phyloP scores from a whole-genome alignment of 1,139 yeast genomes.

The Pichia sp. region DNA sequence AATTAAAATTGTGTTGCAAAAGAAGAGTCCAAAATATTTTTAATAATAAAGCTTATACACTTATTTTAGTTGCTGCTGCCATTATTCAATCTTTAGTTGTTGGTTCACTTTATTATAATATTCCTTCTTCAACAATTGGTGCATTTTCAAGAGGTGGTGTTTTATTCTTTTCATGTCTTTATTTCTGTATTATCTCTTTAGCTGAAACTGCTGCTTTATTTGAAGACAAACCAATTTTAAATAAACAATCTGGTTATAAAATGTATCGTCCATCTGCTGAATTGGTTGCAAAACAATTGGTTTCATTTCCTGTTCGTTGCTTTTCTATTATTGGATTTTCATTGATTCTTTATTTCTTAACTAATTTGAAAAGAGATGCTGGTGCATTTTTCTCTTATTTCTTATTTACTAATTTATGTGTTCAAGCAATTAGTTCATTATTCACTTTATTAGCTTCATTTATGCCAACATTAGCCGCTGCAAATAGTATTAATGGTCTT shows the following conservation, averaged over 20 bases:
- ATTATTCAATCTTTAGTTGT: slow-evolving; percentile 39
- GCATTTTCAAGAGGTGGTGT: slow-evolving; percentile 37
- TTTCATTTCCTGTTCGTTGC: slow-evolving; percentile 36
- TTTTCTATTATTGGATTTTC: slow-evolving; percentile 33
- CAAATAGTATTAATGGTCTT: slow-evolving; percentile 48
- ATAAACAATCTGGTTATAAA: slow-evolving; percentile 39
- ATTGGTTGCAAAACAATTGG: slow-evolving; percentile 37
- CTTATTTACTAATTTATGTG: slow-evolving; percentile 37
- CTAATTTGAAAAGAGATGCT: slow-evolving; percentile 36
- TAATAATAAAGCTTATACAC: slow-evolving; percentile 45
- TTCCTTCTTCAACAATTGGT: slow-evolving; percentile 30
- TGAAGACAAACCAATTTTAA: slow-evolving; percentile 39
- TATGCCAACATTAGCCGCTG: slow-evolving; percentile 42
- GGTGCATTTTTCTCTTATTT: slow-evolving; percentile 39
- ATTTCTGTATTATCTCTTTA: slow-evolving; percentile 37
- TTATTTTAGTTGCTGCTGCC: slow-evolving; percentile 40
- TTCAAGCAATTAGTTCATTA: slow-evolving; percentile 36
- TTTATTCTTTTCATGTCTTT: slow-evolving; percentile 39
- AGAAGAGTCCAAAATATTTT: slow-evolving; percentile 43
- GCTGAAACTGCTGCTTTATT: slow-evolving; percentile 38
- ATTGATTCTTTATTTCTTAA: slow-evolving; percentile 36
- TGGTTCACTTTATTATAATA: slow-evolving; percentile 37
- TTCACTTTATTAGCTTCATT: slow-evolving; percentile 46
- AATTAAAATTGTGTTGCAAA: slow-evolving; percentile 38
- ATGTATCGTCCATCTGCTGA: slow-evolving; percentile 44